Evolutionary conservation across 768 basidiomycete species (phyloP), one percentile per base, ranked within the genome.

Genomic region (Dentipellis sp.): DNA sequence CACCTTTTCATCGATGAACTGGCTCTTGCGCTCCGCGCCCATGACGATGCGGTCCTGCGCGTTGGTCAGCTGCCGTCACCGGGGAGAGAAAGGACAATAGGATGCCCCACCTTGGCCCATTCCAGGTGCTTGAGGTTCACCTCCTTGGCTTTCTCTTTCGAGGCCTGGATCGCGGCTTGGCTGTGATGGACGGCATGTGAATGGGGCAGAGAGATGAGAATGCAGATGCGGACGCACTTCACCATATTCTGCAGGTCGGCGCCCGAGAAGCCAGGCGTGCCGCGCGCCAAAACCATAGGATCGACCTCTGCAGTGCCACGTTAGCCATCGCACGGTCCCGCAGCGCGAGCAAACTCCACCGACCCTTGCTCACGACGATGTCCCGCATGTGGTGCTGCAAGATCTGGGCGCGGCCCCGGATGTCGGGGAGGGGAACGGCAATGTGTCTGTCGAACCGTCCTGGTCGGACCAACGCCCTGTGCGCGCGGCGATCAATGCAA

Each of bases 241-340:
- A 97, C 88, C 80, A 98, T 83, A 68, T 98, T 98, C 68, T 98
- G 91, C 38, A 98, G 68, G 72, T 98, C 95, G 17, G 95, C 95
- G 40, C 97, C 97, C 50, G 92, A 94, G 74, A 99, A 97, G 2
- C 95, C 95, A 8, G 94, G 83, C 11, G 94, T 97, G 3, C 93
- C 95, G 60, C 95, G 82, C 40, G 97, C 97, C 62, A 99, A 77
- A 60, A 93, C 77, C 69, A 82, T 89, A 1, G 88, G 77, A 65
- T 99, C 94, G 51, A 92, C 87, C 64, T 86, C 90, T 82, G 23
- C 10, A 8, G 40, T 9, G 10, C n/a, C 39, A 5, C 62, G 50
- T 56, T 10, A 55, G 8, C 19, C 2, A 10, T 37, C 55, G 4
- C 52, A 42, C 50, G 19, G 37, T 6, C n/a, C 14, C 3, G 37